Conservation (phyloP, 1,284 basidiomycete genomes). For the Jaminaea rosea region DNA sequence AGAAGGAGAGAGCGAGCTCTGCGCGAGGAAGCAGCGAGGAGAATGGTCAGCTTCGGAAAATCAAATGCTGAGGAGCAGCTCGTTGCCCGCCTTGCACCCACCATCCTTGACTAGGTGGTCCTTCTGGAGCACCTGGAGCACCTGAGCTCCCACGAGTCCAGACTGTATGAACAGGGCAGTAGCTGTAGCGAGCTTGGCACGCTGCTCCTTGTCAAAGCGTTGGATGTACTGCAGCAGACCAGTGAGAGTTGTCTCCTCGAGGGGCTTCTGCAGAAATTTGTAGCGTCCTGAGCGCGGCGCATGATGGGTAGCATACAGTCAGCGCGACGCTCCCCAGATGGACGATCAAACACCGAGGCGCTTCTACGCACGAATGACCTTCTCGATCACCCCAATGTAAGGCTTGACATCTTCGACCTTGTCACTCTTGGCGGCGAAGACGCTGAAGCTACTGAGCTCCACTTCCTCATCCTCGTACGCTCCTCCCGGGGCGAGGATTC, state of each 20-base stretch:
- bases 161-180: conserved; percentile 73
- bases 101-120: conserved; percentile 92
- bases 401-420: conserved; percentile 58
- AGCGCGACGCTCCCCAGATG: not conserved
- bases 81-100: conserved; percentile 50
- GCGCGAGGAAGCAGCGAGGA: too few species aligned
- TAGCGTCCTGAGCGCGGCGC: conserved; percentile 60
- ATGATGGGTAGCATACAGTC: too few species aligned
- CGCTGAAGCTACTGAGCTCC: conserved; percentile 68
- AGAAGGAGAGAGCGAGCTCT: conserved; percentile 63
- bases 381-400: conserved; percentile 84
- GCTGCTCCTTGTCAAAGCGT: conserved; percentile 42
- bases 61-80: not conserved
- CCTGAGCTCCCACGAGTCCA: conserved; percentile 66
- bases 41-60: not conserved
- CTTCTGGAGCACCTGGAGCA: conserved; percentile 73
- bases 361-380: conserved; percentile 66
- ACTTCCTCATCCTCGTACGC: conserved; percentile 78
- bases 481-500: conserved; percentile 89
- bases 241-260: conserved; percentile 75
- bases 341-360: conserved; percentile 6
- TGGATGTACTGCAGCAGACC: conserved; percentile 79
- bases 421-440: conserved; percentile 60
- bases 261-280: conserved; percentile 93
- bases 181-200: conserved; percentile 72